Percentiles rank a stretch among this genome's conserved stretches.
Conservation (phyloP, 352 stramenopile genomes). For the Phytophthora colocasiae region DNA sequence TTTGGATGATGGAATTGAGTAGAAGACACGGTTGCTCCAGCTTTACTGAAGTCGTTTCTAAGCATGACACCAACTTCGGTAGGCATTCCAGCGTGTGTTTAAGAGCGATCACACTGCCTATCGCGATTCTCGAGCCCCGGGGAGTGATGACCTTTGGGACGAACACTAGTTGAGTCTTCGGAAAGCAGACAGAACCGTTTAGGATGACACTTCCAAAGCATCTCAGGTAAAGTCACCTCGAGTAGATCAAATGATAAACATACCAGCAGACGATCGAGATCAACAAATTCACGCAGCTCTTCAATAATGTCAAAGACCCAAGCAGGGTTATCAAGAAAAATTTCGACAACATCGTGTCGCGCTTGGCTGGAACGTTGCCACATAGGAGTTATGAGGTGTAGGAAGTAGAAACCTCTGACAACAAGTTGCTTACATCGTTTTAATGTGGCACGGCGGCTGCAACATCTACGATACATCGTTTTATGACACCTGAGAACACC, state of each 20-base stretch:
- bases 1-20: constrained; percentile 72
- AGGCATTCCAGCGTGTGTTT: constrained; percentile 83
- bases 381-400: too few species aligned
- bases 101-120: constrained; percentile 83
- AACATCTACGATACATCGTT: constrained; percentile 60
- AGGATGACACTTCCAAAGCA: too few species aligned
- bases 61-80: constrained; percentile 58
- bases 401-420: too few species aligned
- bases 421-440: constrained; percentile 68
- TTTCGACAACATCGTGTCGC: constrained; percentile 73
- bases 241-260: not conserved
- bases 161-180: constrained; percentile 76
- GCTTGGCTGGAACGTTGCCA: constrained; percentile 45
- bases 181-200: not conserved
- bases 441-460: constrained; percentile 76
- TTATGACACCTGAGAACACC: constrained; percentile 2
- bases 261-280: constrained; percentile 82
- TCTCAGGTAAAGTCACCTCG: too few species aligned
- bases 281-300: constrained; percentile 70
- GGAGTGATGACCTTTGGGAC: constrained; percentile 82
- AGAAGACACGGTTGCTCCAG: constrained; percentile 47
- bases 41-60: constrained; percentile 45
- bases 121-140: constrained; percentile 68
- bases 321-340: constrained; percentile 81
- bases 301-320: constrained; percentile 88